Evolutionary conservation across 1,284 basidiomycete species (phyloP).

Genomic region (Trametes polyzona): DNA sequence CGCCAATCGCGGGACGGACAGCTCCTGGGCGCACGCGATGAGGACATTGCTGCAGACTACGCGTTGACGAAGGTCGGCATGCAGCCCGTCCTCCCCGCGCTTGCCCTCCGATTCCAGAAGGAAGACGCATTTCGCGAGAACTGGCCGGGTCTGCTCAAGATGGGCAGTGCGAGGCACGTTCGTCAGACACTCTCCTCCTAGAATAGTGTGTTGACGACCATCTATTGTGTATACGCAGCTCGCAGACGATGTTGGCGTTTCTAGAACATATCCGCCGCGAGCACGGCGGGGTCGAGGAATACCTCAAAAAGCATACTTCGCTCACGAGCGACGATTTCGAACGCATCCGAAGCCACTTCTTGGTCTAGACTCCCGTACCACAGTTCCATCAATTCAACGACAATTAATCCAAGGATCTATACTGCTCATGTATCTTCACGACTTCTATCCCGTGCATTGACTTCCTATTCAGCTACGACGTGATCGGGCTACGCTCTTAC

Average conservation of each 20-base stretch:
- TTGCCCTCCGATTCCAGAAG: constrained; percentile 40
- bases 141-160: constrained; percentile 41
- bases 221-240: constrained; percentile 25
- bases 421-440: too few species aligned
- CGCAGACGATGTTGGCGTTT: constrained; percentile 42
- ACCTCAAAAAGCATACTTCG: constrained; percentile 35
- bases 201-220: neutral
- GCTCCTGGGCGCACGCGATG: constrained; percentile 47
- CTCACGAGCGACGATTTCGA: constrained; percentile 41
- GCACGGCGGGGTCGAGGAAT: constrained; percentile 42
- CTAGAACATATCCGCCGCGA: constrained; percentile 40
- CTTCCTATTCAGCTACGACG: too few species aligned
- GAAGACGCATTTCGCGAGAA: constrained; percentile 42
- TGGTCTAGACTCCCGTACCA: constrained; percentile 1
- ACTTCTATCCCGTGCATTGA: too few species aligned
- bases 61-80: constrained; percentile 44
- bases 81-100: constrained; percentile 38
- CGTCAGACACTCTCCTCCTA: neutral
- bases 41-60: constrained; percentile 46
- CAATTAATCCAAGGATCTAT: too few species aligned
- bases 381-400: too few species aligned
- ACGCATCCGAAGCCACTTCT: constrained; percentile 30
- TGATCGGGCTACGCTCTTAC: too few species aligned
- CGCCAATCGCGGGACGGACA: constrained; percentile 16
- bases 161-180: constrained; percentile 43